Evolutionary conservation across 345 rosid species (phyloP).

Genomic region (Brassica incana): DNA sequence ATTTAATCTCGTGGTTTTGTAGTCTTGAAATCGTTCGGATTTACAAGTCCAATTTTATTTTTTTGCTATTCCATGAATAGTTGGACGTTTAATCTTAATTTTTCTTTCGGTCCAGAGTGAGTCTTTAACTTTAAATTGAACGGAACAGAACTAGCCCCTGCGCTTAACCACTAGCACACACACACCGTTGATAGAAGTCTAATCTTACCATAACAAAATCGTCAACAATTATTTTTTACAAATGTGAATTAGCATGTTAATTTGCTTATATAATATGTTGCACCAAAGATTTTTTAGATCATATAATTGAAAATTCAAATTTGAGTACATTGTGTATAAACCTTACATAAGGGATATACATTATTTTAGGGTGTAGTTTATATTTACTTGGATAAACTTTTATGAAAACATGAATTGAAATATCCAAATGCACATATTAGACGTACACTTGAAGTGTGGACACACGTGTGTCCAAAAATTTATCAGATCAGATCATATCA

Average conservation of each 20-base stretch:
- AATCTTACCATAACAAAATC: neutral
- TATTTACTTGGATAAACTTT: neutral
- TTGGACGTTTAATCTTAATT: too few relatives aligned
- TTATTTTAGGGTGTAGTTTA: neutral
- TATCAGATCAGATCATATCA: neutral
- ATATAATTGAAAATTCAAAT: neutral
- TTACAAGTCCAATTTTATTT: neutral
- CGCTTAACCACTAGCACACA: too few relatives aligned
- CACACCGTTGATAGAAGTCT: too few relatives aligned
- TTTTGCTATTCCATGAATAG: too few relatives aligned
- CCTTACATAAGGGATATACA: neutral
- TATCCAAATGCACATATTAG: neutral
- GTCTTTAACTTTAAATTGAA: too few relatives aligned
- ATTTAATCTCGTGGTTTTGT: neutral
- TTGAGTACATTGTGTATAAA: neutral
- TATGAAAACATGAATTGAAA: neutral
- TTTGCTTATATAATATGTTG: neutral
- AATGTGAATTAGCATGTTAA: neutral
- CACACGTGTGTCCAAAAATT: neutral
- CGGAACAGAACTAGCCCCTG: too few relatives aligned
- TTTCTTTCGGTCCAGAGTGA: too few relatives aligned
- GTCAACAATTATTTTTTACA: neutral
- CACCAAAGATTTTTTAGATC: neutral
- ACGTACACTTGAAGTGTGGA: neutral
- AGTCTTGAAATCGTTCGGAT: neutral